Conservation (phyloP, 805 yeast species). For the Cyberlindnera petersonii region DNA sequence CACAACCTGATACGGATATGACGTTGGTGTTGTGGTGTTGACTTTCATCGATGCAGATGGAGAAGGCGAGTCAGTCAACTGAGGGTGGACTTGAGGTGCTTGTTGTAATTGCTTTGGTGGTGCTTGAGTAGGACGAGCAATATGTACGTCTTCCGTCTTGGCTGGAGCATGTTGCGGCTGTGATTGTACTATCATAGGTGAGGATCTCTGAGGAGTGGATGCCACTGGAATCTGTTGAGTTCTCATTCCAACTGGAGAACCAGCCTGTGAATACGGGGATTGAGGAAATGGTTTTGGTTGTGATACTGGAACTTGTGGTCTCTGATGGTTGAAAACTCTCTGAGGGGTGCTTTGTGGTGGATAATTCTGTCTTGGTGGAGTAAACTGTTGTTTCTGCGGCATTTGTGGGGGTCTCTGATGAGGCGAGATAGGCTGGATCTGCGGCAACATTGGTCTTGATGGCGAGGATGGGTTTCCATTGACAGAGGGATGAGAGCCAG, state of each 20-base stretch:
- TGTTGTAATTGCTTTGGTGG: background rate
- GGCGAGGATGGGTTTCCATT: constrained; percentile 3
- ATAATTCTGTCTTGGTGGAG: constrained; percentile 5
- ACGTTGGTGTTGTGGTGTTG: background rate
- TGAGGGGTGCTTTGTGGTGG: constrained; percentile 3
- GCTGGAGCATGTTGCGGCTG: background rate
- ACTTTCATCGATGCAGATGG: background rate
- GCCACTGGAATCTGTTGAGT: constrained; percentile 1
- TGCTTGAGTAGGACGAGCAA: constrained; percentile 1
- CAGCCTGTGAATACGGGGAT: constrained; percentile 2
- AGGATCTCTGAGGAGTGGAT: background rate
- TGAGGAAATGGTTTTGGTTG: background rate
- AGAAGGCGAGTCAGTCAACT: background rate
- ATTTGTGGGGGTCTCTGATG: constrained; percentile 3
- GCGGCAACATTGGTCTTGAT: constrained; percentile 9
- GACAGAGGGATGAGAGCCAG: background rate
- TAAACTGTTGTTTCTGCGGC: constrained; percentile 6
- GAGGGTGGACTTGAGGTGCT: background rate
- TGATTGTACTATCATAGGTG: too few species aligned
- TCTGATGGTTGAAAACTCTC: constrained; percentile 5
- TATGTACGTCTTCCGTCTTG: constrained; percentile 1
- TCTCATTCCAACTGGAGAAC: constrained; percentile 1
- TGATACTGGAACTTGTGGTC: constrained; percentile 2
- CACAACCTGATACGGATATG: background rate
- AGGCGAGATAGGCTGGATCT: constrained; percentile 3